Base-by-base conservation (phyloP, 2,329 filamentous ascomycete genomes). In the Aspergillus fischeri region DNA sequence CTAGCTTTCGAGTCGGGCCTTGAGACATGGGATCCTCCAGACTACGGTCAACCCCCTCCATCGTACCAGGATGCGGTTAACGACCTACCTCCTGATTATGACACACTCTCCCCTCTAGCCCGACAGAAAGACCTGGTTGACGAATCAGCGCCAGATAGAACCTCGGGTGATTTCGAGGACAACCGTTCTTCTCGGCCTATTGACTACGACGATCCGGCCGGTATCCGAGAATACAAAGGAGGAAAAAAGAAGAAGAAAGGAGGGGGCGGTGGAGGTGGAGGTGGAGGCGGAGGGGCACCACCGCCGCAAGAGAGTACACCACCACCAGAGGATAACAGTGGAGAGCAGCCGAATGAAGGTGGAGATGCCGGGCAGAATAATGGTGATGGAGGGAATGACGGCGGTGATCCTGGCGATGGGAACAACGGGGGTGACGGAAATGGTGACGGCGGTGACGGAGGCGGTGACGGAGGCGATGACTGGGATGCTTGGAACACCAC, bases 381-480 rank as follows among this genome's bases (percentile, higher is more conserved):
- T 45, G 79, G 78, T 32, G 64, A 48, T 45, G 79, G 78, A 32
- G 73, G 67, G 29, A 72, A 77, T 49, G 76, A 79, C 49, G 77
- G 81, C 29, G 69, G 65, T 11, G 64, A 63, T 29, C 56, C 70
- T 48, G 72, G 65, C 20, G 73, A 66, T 63, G 67, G 75, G 44
- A 47, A 47, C 20, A 47, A 47, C 6, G 44, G 44, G 9, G 44
- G 44, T 24, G 44, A 47, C 67, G 64, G 62, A 48, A 67, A 59
- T 35, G 68, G 67, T 44, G 70, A 70, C 47, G 70, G 70, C 45
- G 73, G 70, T 14, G 69, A 68, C 32, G 74, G 67, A n/a, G 73
- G 68, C 49, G n/a, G n/a, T n/a, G 69, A 67, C 32, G 74, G 67
- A 20, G 73, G 67, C 49, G 72, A 64, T 10, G 74, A 73, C 32